Percentiles rank a stretch among this genome's conserved stretches.
Conservation (phyloP, 306 rosid genomes). For the Prunus davidiana region DNA sequence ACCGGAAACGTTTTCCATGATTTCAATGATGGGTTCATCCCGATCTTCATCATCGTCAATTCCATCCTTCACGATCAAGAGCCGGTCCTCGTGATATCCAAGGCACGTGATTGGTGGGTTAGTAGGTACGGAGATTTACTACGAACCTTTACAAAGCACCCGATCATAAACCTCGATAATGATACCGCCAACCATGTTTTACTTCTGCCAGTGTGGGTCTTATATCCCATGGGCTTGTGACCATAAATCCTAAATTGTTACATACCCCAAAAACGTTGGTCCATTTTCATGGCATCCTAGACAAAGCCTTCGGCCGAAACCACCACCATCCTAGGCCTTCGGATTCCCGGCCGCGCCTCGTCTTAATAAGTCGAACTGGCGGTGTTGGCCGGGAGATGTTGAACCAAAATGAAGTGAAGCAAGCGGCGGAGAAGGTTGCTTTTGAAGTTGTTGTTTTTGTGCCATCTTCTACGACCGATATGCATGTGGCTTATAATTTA, state of each 20-base stretch:
- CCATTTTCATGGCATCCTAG: slow-evolving; percentile 35
- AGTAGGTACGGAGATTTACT: slow-evolving; percentile 28
- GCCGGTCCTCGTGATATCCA: slow-evolving; percentile 32
- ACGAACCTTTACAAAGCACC: slow-evolving; percentile 26
- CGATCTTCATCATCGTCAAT: slow-evolving; percentile 34
- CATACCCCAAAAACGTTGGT: slow-evolving; percentile 18
- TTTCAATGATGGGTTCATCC: slow-evolving; percentile 48
- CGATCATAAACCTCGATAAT: slow-evolving; percentile 36
- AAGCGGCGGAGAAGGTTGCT: slow-evolving; percentile 9
- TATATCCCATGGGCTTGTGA: slow-evolving; percentile 38
- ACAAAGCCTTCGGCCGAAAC: slow-evolving; percentile 20
- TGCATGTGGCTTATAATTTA: slow-evolving; percentile 3
- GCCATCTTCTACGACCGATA: neutral
- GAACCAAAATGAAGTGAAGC: slow-evolving; percentile 11
- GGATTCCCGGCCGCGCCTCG: neutral
- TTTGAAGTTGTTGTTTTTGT: neutral
- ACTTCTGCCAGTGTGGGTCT: slow-evolving; percentile 42
- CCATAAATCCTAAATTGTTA: slow-evolving; percentile 22
- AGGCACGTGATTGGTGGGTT: slow-evolving; percentile 49
- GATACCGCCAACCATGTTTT: slow-evolving; percentile 48
- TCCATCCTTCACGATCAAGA: slow-evolving; percentile 11
- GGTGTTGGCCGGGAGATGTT: slow-evolving; percentile 5
- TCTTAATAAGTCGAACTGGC: slow-evolving; percentile 7
- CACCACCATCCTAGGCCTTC: neutral
- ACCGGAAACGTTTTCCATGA: slow-evolving; percentile 54